These are phyloP conservation scores for Murraya koenigii DNA, from an alignment of 345 rosid genomes.

Conservation along the genomic window DNA sequence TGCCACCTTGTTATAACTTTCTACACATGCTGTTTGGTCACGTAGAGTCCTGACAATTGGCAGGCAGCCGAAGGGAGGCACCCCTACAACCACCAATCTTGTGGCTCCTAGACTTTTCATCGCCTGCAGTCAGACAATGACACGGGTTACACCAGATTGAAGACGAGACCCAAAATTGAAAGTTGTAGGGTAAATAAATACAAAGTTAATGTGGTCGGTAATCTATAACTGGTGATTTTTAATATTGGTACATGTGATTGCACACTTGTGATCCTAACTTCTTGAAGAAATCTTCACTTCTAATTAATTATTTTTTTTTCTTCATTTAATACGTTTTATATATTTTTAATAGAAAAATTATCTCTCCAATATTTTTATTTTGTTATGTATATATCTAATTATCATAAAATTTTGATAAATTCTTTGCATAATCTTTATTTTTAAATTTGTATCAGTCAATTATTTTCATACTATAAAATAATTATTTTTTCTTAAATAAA, in stretches of 20 bases:
- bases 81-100: conserved; percentile 70
- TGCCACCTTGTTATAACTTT: conserved; percentile 44
- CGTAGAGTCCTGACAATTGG: conserved; percentile 62
- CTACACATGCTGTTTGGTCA: conserved; percentile 46
- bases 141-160: neutral
- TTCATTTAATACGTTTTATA: neutral
- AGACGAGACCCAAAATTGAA: neutral
- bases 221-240: neutral
- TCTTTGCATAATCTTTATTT: too few species aligned
- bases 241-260: neutral
- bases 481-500: too few species aligned
- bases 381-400: too few species aligned
- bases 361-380: too few species aligned
- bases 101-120: conserved; percentile 57
- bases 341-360: neutral
- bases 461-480: too few species aligned
- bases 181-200: neutral
- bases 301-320: too few species aligned
- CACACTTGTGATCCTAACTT: neutral
- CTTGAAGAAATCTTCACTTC: neutral
- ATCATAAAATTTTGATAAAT: too few species aligned
- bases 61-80: conserved; percentile 90
- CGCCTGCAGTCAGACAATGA: conserved; percentile 32
- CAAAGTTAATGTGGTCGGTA: neutral
- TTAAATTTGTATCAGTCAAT: too few species aligned